These are phyloP conservation scores for Medicago arabica DNA, from an alignment of 306 rosid species.

Conservation along the genomic window DNA sequence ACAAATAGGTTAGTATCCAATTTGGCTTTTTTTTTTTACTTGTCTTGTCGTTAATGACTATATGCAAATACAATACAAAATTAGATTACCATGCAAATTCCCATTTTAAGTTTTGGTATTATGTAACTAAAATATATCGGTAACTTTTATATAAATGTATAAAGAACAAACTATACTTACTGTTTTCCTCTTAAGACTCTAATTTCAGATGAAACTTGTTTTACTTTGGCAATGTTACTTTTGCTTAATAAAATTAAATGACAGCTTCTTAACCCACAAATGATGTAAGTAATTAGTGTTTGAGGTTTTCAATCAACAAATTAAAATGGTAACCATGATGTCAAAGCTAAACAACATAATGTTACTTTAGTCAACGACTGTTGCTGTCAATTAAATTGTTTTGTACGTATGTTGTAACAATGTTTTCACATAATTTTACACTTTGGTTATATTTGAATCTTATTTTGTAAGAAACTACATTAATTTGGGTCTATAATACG, in stretches of 20 bases:
- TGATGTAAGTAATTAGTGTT: background rate
- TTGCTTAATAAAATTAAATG: conserved; percentile 25
- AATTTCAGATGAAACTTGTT: conserved; percentile 12
- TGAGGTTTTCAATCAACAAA: background rate
- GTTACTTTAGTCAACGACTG: conserved; percentile 12
- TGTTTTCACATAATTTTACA: background rate
- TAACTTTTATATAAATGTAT: conserved; percentile 5
- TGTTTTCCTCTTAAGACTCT: background rate
- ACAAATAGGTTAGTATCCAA: background rate
- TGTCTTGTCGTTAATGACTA: background rate
- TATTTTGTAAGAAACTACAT: too few species aligned
- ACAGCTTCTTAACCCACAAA: conserved; percentile 19
- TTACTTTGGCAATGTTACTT: conserved; percentile 6
- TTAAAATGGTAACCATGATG: background rate
- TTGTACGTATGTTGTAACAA: background rate
- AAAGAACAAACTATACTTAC: background rate
- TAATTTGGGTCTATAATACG: too few species aligned
- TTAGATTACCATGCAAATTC: conserved; percentile 19
- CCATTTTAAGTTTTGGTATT: background rate
- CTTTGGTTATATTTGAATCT: background rate
- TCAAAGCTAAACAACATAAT: background rate
- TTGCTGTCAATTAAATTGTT: background rate
- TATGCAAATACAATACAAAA: conserved; percentile 4
- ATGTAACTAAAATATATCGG: background rate
- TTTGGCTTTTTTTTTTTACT: conserved; percentile 26